phyloP scores from a whole-genome alignment of 768 basidiomycete species.

The Mycena albidolilacea region DNA sequence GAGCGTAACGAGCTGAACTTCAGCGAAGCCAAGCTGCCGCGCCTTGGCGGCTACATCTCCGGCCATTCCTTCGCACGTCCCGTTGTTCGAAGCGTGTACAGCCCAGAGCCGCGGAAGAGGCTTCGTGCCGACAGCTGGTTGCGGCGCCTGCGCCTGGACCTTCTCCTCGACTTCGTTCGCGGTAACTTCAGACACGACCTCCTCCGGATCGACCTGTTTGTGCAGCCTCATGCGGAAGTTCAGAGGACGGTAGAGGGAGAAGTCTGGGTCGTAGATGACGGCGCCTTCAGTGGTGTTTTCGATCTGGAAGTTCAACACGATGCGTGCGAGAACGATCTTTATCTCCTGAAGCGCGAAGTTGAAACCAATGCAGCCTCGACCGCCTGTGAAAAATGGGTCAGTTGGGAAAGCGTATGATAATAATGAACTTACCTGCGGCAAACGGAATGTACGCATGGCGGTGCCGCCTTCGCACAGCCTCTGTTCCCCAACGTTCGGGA shows the following conservation, averaged over 20 bases:
- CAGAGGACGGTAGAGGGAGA: constrained; percentile 30
- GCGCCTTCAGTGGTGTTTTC: constrained; percentile 35
- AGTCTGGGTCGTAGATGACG: constrained; percentile 38
- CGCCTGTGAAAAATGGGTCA: constrained; percentile 7
- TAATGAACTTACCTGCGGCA: constrained; percentile 18
- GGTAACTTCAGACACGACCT: neutral
- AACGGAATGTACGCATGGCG: constrained; percentile 35
- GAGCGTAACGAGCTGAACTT: constrained; percentile 27
- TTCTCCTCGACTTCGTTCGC: constrained; percentile 2
- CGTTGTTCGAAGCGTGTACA: constrained; percentile 34
- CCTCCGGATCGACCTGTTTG: constrained; percentile 25
- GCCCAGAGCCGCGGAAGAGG: constrained; percentile 33
- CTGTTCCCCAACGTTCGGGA: constrained; percentile 38
- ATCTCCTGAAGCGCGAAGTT: constrained; percentile 36
- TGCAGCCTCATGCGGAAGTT: constrained; percentile 37
- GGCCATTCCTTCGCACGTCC: constrained; percentile 35
- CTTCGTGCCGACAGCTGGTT: constrained; percentile 23
- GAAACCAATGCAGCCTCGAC: constrained; percentile 36
- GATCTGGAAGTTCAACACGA: constrained; percentile 37
- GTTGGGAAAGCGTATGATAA: neutral
- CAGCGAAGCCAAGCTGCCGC: constrained; percentile 31
- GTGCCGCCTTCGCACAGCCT: constrained; percentile 30
- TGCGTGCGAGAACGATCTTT: constrained; percentile 29
- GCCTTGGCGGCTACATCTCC: constrained; percentile 30
- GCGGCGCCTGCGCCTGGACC: constrained; percentile 22